Evolutionary conservation across 2,329 filamentous ascomycete species (phyloP).

Genomic region (Tolypocladium tropicale): DNA sequence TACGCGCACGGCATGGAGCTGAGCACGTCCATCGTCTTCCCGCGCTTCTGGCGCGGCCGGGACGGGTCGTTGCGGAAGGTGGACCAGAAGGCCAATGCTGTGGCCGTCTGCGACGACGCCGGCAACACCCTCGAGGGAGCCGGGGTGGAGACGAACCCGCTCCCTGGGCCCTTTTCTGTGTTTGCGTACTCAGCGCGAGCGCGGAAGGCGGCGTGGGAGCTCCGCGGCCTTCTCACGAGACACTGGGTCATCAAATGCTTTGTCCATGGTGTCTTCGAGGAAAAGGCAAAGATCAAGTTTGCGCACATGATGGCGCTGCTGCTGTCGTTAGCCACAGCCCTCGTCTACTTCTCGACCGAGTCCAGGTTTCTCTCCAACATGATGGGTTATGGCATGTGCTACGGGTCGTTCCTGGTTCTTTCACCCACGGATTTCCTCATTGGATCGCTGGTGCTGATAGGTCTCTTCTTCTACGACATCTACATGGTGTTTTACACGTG

Average conservation of each 20-base stretch:
- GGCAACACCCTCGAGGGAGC: slow-evolving; percentile 17
- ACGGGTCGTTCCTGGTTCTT: slow-evolving; percentile 70
- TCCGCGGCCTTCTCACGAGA: slow-evolving; percentile 38
- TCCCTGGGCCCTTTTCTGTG: slow-evolving; percentile 23
- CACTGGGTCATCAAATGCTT: slow-evolving; percentile 40
- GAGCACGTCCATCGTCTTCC: slow-evolving; percentile 59
- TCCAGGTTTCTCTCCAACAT: slow-evolving; percentile 63
- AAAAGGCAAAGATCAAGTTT: slow-evolving; percentile 42
- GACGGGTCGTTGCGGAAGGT: slow-evolving; percentile 33
- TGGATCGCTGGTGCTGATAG: slow-evolving; percentile 64
- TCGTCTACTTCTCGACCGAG: slow-evolving; percentile 57
- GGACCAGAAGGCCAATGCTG: slow-evolving; percentile 28
- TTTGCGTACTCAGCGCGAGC: slow-evolving; percentile 16
- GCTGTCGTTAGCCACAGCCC: slow-evolving; percentile 40
- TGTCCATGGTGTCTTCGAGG: slow-evolving; percentile 38
- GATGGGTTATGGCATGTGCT: slow-evolving; percentile 79
- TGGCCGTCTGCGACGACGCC: slow-evolving; percentile 24
- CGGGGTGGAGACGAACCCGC: slow-evolving; percentile 12
- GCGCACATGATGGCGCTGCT: slow-evolving; percentile 47
- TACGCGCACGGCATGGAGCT: slow-evolving; percentile 63
- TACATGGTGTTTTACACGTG: slow-evolving; percentile 81
- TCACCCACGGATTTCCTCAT: slow-evolving; percentile 83
- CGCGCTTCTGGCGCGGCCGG: slow-evolving; percentile 50
- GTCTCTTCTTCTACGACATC: slow-evolving; percentile 90
- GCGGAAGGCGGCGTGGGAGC: slow-evolving; percentile 30